These are phyloP conservation scores for Pseudogymnoascus sp. DNA, from an alignment of 2,329 filamentous ascomycete species.

Conservation along the genomic window DNA sequence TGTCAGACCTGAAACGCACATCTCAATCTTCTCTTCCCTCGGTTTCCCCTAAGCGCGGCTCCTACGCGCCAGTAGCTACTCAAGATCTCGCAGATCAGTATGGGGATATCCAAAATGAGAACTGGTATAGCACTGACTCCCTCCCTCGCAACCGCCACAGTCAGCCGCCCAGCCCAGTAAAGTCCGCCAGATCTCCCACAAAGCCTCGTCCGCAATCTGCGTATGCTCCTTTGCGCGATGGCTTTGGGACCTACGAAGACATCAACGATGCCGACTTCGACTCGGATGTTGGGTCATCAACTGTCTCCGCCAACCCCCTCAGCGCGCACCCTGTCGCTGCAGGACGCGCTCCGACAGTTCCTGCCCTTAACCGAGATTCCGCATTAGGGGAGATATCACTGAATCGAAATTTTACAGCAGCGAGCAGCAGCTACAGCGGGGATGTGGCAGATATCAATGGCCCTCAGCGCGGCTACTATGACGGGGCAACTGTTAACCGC, in stretches of 20 bases:
- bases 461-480: background rate
- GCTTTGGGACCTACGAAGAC: constrained; percentile 7
- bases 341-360: background rate
- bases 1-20: constrained; percentile 39
- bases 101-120: background rate
- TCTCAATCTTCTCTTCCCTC: constrained; percentile 29
- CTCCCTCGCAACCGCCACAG: background rate
- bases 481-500: background rate
- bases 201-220: background rate
- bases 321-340: background rate
- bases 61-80: background rate
- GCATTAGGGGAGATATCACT: background rate
- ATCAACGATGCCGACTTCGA: background rate
- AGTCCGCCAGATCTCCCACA: background rate
- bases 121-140: constrained; percentile 4
- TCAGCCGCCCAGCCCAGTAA: background rate
- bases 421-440: background rate
- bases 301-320: background rate
- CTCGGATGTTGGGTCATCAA: background rate
- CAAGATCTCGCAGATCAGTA: background rate
- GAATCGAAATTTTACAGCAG: background rate
- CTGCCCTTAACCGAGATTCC: background rate
- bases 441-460: background rate
- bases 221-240: background rate
- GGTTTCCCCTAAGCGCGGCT: background rate